Percentiles rank a stretch among this genome's conserved stretches.
Evolutionary conservation across 1,284 basidiomycete species (phyloP).

Genomic region (Paramarasmius palmivorus): DNA sequence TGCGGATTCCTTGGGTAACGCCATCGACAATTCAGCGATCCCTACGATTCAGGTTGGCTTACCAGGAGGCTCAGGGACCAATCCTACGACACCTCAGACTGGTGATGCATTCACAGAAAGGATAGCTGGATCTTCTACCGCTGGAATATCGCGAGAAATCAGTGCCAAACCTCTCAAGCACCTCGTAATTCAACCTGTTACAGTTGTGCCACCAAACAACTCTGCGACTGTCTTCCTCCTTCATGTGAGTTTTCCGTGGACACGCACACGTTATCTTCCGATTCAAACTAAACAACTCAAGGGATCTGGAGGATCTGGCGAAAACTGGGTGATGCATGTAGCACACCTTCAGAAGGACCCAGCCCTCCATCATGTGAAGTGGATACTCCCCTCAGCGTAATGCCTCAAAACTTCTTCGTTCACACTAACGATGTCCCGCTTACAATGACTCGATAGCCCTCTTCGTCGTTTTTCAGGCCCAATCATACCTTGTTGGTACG

Average conservation of each 20-base stretch:
- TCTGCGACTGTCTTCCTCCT: constrained; percentile 1
- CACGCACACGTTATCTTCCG: background rate
- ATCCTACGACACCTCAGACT: too few relatives aligned
- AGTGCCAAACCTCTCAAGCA: too few relatives aligned
- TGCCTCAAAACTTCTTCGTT: too few relatives aligned
- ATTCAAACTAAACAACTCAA: background rate
- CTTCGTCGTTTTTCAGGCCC: constrained; percentile 4
- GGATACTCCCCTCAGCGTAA: constrained; percentile 17
- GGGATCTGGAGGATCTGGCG: constrained; percentile 15
- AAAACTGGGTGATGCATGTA: constrained; percentile 6
- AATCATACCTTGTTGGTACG: constrained; percentile 11
- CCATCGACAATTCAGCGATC: too few relatives aligned
- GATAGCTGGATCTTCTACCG: too few relatives aligned
- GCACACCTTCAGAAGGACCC: constrained; percentile 9
- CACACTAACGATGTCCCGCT: background rate
- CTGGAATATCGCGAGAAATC: too few relatives aligned
- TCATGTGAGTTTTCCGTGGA: background rate
- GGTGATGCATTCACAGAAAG: too few relatives aligned
- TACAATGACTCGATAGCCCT: background rate
- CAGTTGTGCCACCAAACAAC: constrained; percentile 4
- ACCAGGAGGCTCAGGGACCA: too few relatives aligned
- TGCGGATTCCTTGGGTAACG: too few relatives aligned
- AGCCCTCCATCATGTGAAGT: constrained; percentile 15
- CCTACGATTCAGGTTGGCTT: too few relatives aligned
- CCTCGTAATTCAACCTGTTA: too few relatives aligned